Base-by-base conservation (phyloP, 2,329 filamentous ascomycete genomes). In the Fusarium sambucinum region DNA sequence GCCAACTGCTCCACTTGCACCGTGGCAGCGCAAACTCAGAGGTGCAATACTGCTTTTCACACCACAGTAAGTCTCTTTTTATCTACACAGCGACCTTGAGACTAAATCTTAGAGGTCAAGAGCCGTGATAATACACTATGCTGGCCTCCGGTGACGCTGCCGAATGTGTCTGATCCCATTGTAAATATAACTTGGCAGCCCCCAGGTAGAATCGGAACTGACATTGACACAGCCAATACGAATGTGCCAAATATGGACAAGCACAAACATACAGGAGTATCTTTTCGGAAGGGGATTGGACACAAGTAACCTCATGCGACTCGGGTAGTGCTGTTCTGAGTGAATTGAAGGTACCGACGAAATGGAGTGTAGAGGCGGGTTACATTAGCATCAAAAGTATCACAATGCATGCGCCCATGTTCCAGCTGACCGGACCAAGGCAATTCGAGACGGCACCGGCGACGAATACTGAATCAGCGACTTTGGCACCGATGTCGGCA, bases 321-420 rank as follows among this genome's bases (percentile, higher is more conserved):
- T 29, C 21, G 0, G 23, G n/a, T 10, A 35, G 9, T 2, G 46
- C 46, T 3, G 11, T 46, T 16, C 41, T 27, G 0, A 35, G 21
- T 1, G 38, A 25, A 5, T 17, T 61, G 1, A 41, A 25, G 2
- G n/a, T 40, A 0, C 55, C 58, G 9, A 37, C 35, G n/a, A 17
- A 0, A 33, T 14, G 1, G 13, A 52, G 0, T 9, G 8, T 7
- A n/a, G 29, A 7, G 19, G 40, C 5, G 35, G n/a, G 2, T 12
- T 19, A 1, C 14, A 38, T 21, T 1, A 38, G 35, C 6, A 2
- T 45, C 0, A 19, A 37, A 0, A 29, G 12, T 3, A 19, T 60
- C 2, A 55, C 56, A 1, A 5, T 61, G 1, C 38, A 32, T 2
- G 59, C 59, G 6, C 56, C 59, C 3, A 61, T 62, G 59, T 41